A percentile compares a stretch with the other conserved stretches of the same genome.
Evolutionary conservation across 2,329 filamentous ascomycete genomes (phyloP).

Genomic region (Aureobasidium subglaciale): DNA sequence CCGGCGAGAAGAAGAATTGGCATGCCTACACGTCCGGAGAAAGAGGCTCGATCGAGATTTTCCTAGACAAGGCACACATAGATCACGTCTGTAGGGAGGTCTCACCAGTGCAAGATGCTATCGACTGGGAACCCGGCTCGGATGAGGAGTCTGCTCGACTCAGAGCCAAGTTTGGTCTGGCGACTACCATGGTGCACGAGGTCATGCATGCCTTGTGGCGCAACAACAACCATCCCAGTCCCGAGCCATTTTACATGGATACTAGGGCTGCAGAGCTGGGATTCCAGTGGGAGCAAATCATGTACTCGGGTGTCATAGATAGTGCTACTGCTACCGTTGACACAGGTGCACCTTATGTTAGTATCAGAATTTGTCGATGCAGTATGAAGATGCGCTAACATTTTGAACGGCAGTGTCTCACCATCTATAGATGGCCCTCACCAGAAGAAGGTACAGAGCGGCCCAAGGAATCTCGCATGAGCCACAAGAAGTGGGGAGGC

Average conservation of each 20-base stretch:
- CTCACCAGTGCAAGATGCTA: neutral
- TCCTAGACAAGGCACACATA: neutral
- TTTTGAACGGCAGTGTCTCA: neutral
- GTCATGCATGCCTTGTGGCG: neutral
- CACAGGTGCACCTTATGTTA: neutral
- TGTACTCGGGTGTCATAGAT: neutral
- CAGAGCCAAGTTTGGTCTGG: neutral
- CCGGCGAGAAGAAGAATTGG: neutral
- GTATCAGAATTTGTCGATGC: neutral
- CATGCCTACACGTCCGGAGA: neutral
- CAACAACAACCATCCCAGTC: neutral
- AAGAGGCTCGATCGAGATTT: neutral
- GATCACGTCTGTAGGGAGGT: neutral
- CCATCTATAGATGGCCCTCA: neutral
- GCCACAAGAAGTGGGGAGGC: neutral
- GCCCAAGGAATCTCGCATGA: neutral
- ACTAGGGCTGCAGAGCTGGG: neutral
- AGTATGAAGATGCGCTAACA: neutral
- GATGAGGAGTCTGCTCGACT: neutral
- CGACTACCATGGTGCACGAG: slow-evolving; percentile 7
- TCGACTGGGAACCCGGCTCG: neutral
- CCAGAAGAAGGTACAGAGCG: neutral
- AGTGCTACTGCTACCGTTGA: neutral
- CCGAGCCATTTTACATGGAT: neutral
- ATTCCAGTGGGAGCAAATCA: neutral